Base-by-base conservation (phyloP, 345 rosid genomes). In the Turnera subulata region DNA sequence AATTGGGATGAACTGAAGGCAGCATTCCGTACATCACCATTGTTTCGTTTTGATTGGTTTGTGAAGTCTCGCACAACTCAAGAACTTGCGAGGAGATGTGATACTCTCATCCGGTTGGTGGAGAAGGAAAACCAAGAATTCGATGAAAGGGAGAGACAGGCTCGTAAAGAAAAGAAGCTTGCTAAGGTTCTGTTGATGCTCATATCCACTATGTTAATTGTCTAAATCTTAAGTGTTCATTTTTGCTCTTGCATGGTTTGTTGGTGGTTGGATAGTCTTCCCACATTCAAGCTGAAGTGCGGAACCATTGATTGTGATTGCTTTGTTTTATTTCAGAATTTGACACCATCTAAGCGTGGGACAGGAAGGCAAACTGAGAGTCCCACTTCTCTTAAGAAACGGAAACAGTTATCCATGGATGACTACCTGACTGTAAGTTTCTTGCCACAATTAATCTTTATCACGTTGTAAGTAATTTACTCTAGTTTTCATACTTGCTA, bases 81-180 rank as follows among this genome's bases (percentile, higher is more conserved):
- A 54, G 99, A 93, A 81, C 83, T 93, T 21, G 96, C 96, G 0
- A 78, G 97, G 76, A 87, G 99, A 77, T 93, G 97, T 39, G 97
- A 93, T 71, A 90, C 99, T 11, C 83, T 93, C 35, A 87, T 93
- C 50, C 81, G 95, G 56, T 70, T 93, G 78, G 96, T 93, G 50
- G 97, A 93, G 84, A 93, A 93, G 82, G 99, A 93, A 82, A 93
- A 93, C 71, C 97, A 89, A 73, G 97, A 93, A 72, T 80, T 72
- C 56, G 96, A 93, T 15, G 99, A 89, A 73, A 81, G 95, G 74
- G 99, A 93, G 76, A 82, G 99, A 60, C 97, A 85, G 66, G 99
- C 96, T 17, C 94, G 96, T 4, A 93, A 85, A 72, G 97, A 93
- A 74, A 93, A 93, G 85, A 93, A 93, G 75, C 89, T 85, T 69